phyloP scores from a whole-genome alignment of 805 yeast species.

The Kazachstania kunashirensis region DNA sequence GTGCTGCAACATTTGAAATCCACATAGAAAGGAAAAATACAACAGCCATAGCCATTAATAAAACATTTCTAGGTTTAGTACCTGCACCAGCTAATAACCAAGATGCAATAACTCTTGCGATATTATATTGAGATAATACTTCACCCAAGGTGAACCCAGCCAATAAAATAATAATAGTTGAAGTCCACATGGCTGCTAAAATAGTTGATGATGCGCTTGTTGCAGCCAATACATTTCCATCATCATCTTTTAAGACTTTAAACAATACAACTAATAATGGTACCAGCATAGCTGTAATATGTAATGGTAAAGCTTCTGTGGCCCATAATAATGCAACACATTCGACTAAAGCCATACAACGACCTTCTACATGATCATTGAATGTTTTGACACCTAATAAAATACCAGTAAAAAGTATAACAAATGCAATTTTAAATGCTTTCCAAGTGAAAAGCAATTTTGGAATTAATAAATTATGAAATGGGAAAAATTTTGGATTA shows the following conservation, averaged over 20 bases:
- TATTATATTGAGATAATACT: constrained; percentile 79
- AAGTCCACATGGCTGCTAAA: constrained; percentile 84
- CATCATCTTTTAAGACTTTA: constrained; percentile 47
- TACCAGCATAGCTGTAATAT: constrained; percentile 77
- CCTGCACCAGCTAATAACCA: constrained; percentile 72
- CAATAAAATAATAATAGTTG: constrained; percentile 76
- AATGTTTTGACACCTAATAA: constrained; percentile 51
- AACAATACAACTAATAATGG: constrained; percentile 73
- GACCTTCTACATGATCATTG: constrained; percentile 49
- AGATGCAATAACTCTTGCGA: constrained; percentile 86
- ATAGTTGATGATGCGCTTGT: constrained; percentile 58
- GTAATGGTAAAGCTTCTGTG: constrained; percentile 85
- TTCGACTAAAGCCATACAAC: constrained; percentile 57
- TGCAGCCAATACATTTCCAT: constrained; percentile 50
- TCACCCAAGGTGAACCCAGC: constrained; percentile 95
- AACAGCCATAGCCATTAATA: constrained; percentile 74
- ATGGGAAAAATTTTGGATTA: neutral
- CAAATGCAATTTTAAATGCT: constrained; percentile 39
- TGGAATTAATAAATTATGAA: constrained; percentile 34
- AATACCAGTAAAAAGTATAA: constrained; percentile 43
- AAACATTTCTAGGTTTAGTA: constrained; percentile 65
- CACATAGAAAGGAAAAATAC: constrained; percentile 84
- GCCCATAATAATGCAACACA: constrained; percentile 80
- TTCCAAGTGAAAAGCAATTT: constrained; percentile 39
- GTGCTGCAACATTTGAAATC: constrained; percentile 95